Conservation (phyloP, 306 rosid species). For the Gleditsia sinensis region DNA sequence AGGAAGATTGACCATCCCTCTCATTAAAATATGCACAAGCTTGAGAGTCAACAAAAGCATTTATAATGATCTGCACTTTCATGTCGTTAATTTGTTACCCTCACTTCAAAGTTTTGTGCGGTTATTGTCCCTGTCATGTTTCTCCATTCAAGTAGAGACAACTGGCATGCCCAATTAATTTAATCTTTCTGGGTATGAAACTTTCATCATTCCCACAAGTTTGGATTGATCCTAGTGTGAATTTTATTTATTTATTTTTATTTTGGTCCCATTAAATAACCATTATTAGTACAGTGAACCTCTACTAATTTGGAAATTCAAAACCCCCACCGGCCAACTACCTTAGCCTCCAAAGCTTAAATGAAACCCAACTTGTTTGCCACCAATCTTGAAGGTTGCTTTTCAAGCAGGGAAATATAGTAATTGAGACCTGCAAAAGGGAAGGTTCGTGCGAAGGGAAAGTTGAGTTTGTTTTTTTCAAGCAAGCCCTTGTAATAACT, state of each 20-base stretch:
- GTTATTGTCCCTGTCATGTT: not conserved
- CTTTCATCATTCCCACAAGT: not conserved
- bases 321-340: not conserved
- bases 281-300: not conserved
- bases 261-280: not conserved
- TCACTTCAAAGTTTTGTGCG: not conserved
- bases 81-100: not conserved
- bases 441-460: not conserved
- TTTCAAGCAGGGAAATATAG: not conserved
- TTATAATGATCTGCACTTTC: not conserved
- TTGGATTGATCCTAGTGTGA: no score
- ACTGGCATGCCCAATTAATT: not conserved
- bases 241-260: no score
- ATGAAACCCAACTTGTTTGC: not conserved
- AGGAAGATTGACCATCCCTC: not conserved
- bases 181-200: not conserved
- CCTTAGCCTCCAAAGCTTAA: not conserved
- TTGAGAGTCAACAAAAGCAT: constrained; percentile 3
- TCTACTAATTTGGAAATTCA: not conserved
- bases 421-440: not conserved
- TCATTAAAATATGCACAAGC: not conserved
- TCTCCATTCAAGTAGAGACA: not conserved
- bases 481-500: no score
- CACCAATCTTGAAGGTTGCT: not conserved
- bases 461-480: not conserved